Evolutionary conservation across 2,329 filamentous ascomycete species (phyloP).

Genomic region (Zalaria obscura): DNA sequence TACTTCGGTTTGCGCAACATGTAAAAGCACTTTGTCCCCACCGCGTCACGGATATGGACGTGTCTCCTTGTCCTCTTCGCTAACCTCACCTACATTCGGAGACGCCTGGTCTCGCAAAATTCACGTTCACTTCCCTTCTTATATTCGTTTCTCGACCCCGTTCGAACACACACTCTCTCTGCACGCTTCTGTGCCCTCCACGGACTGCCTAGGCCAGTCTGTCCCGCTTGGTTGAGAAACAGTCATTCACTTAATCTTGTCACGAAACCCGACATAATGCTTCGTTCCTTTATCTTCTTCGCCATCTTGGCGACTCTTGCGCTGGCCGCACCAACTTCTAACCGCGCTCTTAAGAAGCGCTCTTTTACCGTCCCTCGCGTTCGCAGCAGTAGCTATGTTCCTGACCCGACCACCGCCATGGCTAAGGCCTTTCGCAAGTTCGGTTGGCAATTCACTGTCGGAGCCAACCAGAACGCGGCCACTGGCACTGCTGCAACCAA

Average conservation of each 20-base stretch:
- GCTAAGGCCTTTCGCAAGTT: conserved; percentile 56
- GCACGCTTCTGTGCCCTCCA: too few relatives aligned
- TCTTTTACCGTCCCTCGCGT: conserved; percentile 50
- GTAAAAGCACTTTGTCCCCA: too few relatives aligned
- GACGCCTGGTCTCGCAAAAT: too few relatives aligned
- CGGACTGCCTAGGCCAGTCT: too few relatives aligned
- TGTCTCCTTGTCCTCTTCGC: too few relatives aligned
- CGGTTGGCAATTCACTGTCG: conserved; percentile 17
- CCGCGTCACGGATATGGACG: too few relatives aligned
- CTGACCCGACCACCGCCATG: conserved; percentile 47
- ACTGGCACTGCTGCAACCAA: not conserved
- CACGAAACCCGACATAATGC: not conserved
- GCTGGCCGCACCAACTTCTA: conserved; percentile 29
- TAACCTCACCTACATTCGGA: too few relatives aligned
- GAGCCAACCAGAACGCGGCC: not conserved
- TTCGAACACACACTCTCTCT: too few relatives aligned
- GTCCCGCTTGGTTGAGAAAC: not conserved
- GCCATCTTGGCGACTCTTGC: conserved; percentile 26
- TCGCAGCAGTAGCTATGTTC: conserved; percentile 38
- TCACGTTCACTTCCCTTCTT: too few relatives aligned
- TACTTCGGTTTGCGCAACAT: too few relatives aligned
- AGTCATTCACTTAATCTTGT: not conserved
- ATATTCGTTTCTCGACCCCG: too few relatives aligned
- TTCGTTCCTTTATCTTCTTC: conserved; percentile 1
- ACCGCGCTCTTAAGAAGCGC: conserved; percentile 29